Evolutionary conservation across 1,139 yeast species (phyloP), one percentile per base, ranked within the genome.

Genomic region (Starmera stellimalicola): DNA sequence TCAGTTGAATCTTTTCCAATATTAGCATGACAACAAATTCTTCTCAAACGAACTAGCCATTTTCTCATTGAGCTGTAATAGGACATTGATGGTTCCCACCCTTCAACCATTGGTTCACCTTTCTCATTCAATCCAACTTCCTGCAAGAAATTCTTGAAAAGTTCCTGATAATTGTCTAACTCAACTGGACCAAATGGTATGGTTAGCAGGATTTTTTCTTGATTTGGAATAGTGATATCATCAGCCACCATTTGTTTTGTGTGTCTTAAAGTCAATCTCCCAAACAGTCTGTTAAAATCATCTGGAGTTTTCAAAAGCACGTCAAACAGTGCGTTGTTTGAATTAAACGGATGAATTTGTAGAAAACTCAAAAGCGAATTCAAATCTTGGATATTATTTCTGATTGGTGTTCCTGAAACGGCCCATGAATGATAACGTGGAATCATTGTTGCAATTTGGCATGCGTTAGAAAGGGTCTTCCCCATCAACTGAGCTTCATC

Each of bases 401-500:
- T 73, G 9, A 87, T 80, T 0, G 97, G 94, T 0, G 98, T 91
- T 6, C 98, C 98, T 1, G 95, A 82, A 1, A 87, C 95, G 7
- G 95, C 95, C 97, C 97, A 91, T 0, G 95, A 76, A 58, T 91
- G 96, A 34, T 74, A 71, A 34, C 95, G 63, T 4, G 95, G 94
- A 17, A 91, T 73, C 27, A 82, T 60, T 3, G 83, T 65, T 0
- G 95, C 87, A 37, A 85, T 83, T 41, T 73, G 76, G 18, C 94
- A 85, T 2, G 93, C 85, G 33, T 82, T 70, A 1, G 91, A 73
- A 2, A 75, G 66, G 16, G 80, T 77, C 5, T 77, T 72, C 6
- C 84, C 75, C 3, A 91, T 82, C 91, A 87, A 83, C 57, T 91
- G 98, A 1, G 84, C 96, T 55, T 91, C 98, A 60, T 91, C 98